Evolutionary conservation across 768 basidiomycete species (phyloP), one percentile per base, ranked within the genome.

Genomic region (Phylloporus arenicola): DNA sequence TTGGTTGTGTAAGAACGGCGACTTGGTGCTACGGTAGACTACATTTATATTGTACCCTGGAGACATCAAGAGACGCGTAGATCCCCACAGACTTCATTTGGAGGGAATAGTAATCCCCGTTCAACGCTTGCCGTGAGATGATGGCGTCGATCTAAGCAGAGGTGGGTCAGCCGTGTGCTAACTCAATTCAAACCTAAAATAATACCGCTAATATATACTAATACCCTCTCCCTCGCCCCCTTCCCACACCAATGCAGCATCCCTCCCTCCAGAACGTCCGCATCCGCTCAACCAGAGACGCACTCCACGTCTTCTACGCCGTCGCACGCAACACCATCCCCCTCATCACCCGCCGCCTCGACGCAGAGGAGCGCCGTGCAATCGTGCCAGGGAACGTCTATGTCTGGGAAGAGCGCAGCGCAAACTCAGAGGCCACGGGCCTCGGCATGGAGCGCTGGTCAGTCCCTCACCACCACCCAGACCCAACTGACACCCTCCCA

Each of bases 321-420:
- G 88, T 90, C 45, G 83, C 86, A 10, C 74, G 75, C 52, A 76
- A 81, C 58, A 64, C 73, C 49, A 74, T 90, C 38, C 86, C 86
- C 43, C 77, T 91, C 62, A 88, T 89, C 62, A 86, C 84, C 19
- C 80, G 88, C 49, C 82, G 88, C 8, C 78, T 92, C 57, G 88
- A 91, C 63, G 84, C 84, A 39, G 87, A 90, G 63, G 88, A 91
- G 65, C 80, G 88, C 37, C 75, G 82, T 42, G 79, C 79, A 16
- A 86, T 92, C 59, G 57, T 75, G 16, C 78, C 88, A 0, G 88
- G 88, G 22, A 87, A 87, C 57, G 86, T 90, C 20, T 91, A 89
- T 58, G 86, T 91, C 53, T 92, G 89, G 88, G 88, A 92, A 64
- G 88, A 92, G 58, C 84, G 88, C 54, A 85, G 85, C 22, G 85